A percentile compares a stretch with the other conserved stretches of the same genome.
Evolutionary conservation across 2,329 filamentous ascomycete species (phyloP).

Genomic region (Aspergillus puulaauensis): DNA sequence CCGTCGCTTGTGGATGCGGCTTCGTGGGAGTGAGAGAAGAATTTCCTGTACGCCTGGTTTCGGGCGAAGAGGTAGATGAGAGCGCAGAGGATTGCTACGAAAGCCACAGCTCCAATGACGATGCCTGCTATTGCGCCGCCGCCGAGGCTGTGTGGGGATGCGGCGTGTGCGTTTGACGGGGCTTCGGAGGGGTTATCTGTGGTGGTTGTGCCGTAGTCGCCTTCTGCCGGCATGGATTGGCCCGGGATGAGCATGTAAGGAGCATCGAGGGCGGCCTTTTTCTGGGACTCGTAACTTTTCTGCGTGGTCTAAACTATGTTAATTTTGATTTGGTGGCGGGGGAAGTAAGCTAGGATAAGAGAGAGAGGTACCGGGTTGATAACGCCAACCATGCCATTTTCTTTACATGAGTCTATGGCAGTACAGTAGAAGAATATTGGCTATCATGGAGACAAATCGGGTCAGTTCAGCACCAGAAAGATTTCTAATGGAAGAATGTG

Average conservation of each 20-base stretch:
- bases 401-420: constrained; percentile 63
- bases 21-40: constrained; percentile 31
- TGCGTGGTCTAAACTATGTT: constrained; percentile 40
- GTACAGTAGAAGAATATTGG: constrained; percentile 72
- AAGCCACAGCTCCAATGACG: constrained; percentile 52
- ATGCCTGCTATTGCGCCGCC: constrained; percentile 61
- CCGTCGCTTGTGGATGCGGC: constrained; percentile 23
- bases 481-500: neutral
- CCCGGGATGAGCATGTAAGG: constrained; percentile 58
- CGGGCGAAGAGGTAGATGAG: constrained; percentile 38
- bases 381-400: constrained; percentile 70
- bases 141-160: constrained; percentile 27
- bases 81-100: constrained; percentile 47
- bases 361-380: constrained; percentile 62
- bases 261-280: constrained; percentile 48
- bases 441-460: constrained; percentile 3
- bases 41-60: constrained; percentile 34
- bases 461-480: neutral
- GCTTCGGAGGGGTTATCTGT: neutral
- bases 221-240: constrained; percentile 55
- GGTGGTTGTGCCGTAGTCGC: constrained; percentile 7
- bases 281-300: constrained; percentile 50
- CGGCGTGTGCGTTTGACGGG: too few species aligned
- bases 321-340: neutral
- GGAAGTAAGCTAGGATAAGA: neutral